phyloP scores from a whole-genome alignment of 2,329 filamentous ascomycete genomes.

The Raffaelea deltoideospora region DNA sequence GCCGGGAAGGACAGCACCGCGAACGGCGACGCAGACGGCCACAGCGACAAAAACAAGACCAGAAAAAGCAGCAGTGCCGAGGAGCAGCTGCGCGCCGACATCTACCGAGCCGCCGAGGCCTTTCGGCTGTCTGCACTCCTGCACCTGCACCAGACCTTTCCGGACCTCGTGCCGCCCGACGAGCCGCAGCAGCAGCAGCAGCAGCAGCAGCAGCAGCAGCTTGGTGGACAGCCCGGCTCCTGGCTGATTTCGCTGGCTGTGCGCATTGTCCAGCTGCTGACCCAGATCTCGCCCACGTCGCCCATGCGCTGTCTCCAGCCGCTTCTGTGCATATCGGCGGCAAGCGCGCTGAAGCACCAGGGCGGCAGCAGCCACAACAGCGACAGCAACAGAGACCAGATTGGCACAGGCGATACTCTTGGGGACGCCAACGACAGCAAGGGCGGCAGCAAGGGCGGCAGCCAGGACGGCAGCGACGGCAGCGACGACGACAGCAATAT shows the following conservation, averaged over 20 bases:
- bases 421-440: too few species aligned
- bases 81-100: conserved; percentile 13
- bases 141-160: conserved; percentile 23
- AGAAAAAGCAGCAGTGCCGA: conserved; percentile 12
- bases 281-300: conserved; percentile 9
- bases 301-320: conserved; percentile 12
- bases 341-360: conserved; percentile 6
- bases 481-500: too few species aligned
- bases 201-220: too few species aligned
- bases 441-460: too few species aligned
- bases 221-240: neutral
- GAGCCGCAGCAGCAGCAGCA: too few species aligned
- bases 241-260: conserved; percentile 7
- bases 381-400: neutral
- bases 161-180: conserved; percentile 7
- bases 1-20: neutral
- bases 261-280: conserved; percentile 7
- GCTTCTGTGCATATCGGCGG: conserved; percentile 11
- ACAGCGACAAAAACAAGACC: conserved; percentile 12
- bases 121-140: conserved; percentile 21
- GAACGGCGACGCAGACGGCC: conserved; percentile 3
- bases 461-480: too few species aligned
- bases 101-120: conserved; percentile 20
- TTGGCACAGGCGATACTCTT: neutral
- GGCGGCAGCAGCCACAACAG: too few species aligned